These are phyloP conservation scores for Penicillium parvum DNA, from an alignment of 495 filamentous ascomycete species.

Conservation along the genomic window DNA sequence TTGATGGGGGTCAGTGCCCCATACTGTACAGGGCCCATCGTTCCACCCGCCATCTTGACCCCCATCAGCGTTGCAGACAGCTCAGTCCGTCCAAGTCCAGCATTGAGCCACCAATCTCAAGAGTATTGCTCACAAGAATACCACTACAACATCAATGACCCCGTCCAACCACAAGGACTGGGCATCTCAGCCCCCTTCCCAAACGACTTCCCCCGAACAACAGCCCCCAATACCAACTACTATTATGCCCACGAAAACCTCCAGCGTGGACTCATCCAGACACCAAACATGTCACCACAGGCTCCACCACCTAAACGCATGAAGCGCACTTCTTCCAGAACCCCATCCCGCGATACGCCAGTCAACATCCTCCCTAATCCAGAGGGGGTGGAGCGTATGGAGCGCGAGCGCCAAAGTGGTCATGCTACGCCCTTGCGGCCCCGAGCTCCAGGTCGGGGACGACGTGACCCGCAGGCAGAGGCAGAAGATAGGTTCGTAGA, in stretches of 20 bases:
- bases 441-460: conserved; percentile 36
- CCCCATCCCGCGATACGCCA: conserved; percentile 27
- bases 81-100: conserved; percentile 36
- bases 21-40: conserved; percentile 33
- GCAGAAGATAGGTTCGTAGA: conserved; percentile 65
- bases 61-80: conserved; percentile 41
- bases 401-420: conserved; percentile 30
- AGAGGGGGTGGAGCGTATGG: conserved; percentile 34
- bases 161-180: conserved; percentile 31
- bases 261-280: conserved; percentile 17
- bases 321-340: conserved; percentile 23
- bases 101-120: conserved; percentile 37
- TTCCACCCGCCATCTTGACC: conserved; percentile 29
- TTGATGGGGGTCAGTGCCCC: conserved; percentile 28
- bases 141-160: conserved; percentile 28
- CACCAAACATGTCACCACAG: conserved; percentile 26
- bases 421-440: conserved; percentile 25
- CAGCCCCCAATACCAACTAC: conserved; percentile 22
- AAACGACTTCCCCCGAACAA: conserved; percentile 26
- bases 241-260: conserved; percentile 18
- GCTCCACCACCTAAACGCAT: conserved; percentile 26
- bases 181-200: conserved; percentile 39
- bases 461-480: conserved; percentile 49
- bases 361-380: conserved; percentile 39
- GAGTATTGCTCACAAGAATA: conserved; percentile 28